A percentile compares a stretch with the other conserved stretches of the same genome.
These are phyloP conservation scores for Aquilaria malaccensis DNA, from an alignment of 345 rosid species.

Conservation along the genomic window DNA sequence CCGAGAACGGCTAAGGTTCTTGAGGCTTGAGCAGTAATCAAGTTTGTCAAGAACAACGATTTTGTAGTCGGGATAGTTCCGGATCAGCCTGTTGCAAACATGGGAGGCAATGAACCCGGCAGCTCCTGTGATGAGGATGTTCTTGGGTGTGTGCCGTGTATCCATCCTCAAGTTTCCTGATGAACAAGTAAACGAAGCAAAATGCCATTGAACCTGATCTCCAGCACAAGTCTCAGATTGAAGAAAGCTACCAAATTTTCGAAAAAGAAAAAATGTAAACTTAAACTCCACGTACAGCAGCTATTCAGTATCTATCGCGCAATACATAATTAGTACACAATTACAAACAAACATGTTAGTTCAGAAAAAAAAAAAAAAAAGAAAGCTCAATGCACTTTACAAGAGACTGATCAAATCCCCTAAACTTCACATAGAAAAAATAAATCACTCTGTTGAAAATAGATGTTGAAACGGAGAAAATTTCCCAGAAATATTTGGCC, in stretches of 20 bases:
- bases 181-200: not conserved
- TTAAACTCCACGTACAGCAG: no score
- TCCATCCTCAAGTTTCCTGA: slow-evolving; percentile 16
- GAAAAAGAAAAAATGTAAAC: not conserved
- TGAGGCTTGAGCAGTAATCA: slow-evolving; percentile 59
- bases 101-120: slow-evolving; percentile 74
- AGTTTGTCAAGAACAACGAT: slow-evolving; percentile 69
- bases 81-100: slow-evolving; percentile 56
- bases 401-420: no score
- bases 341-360: no score
- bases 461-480: no score
- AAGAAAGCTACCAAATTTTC: not conserved
- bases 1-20: slow-evolving; percentile 44
- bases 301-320: no score
- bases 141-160: slow-evolving; percentile 37
- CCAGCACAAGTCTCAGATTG: not conserved
- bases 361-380: no score
- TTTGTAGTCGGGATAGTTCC: slow-evolving; percentile 51
- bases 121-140: slow-evolving; percentile 67
- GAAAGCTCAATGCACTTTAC: no score
- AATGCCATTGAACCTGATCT: not conserved
- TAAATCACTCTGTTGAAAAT: no score
- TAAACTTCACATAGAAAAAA: no score
- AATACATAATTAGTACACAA: no score
- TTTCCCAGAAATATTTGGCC: no score